Base-by-base conservation (phyloP, 140 eudicot species). In the Ambrosia hybrid region DNA sequence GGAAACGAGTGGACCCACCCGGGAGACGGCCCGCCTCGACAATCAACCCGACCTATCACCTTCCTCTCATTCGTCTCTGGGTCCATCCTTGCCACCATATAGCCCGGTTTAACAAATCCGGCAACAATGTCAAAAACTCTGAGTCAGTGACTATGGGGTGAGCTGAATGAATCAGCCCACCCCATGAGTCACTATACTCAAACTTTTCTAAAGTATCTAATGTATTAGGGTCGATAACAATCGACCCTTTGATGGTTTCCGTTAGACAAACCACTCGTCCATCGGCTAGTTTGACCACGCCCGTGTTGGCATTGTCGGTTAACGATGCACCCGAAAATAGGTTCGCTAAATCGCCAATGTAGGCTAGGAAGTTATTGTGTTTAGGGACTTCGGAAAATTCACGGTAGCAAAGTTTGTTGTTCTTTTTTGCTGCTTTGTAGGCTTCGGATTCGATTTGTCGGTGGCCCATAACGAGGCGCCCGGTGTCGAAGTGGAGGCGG, bases 1-100 rank as follows among this genome's bases (percentile, higher is more conserved):
- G 99, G 97, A 56, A 94, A 94, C 4, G 99, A 94, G 79, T 94
- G 99, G 62, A 90, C 99, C 99, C 99, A 94, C 11, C 99, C 99
- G 0, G 96, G 89, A 0, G 96, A 63, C 0, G 99, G 97, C 46
- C 99, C 97, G 12, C 94, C 97, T 12, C 92, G 85, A 68, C 99
- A 94, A 16, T 77, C 74, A 39, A 90, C 94, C 77, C 99, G 74
- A 0, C 99, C 99, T 0, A 94, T 86, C 21, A 88, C 84, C 82
- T 85, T 87, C 82, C 97, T 79, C 73, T 85, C 95, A 61, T 88
- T 94, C 4, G 90, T 81, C 59, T 96, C 97, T 0, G 95, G 75
- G 4, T 79, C 88, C 99, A 94, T 94, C 73, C 90, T 83, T 43
- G 62, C 99, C 74, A 87, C 97, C 45, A 80, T 37, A 51, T 94